phyloP scores from a whole-genome alignment of 441 rosid genomes.

The Pelargonium australe region DNA sequence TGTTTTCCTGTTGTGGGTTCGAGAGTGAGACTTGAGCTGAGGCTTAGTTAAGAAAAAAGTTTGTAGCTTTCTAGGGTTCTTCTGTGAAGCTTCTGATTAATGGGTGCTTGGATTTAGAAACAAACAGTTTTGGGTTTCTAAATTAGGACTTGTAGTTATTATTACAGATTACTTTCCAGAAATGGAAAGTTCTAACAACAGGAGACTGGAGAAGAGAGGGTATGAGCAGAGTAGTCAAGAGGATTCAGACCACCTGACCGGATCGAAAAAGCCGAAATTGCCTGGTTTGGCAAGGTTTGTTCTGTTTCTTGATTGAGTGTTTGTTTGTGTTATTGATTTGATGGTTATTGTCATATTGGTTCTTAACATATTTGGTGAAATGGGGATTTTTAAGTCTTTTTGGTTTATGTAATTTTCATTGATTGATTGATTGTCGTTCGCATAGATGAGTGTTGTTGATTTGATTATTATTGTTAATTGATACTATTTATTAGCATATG shows the following conservation, averaged over 20 bases:
- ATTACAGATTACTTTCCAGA: conserved; percentile 22
- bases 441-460: background rate
- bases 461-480: no score
- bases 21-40: conserved; percentile 13
- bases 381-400: background rate
- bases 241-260: conserved; percentile 36
- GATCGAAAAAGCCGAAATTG: conserved; percentile 63
- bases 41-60: conserved; percentile 21
- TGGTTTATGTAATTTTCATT: background rate
- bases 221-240: conserved; percentile 52
- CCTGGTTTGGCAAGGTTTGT: conserved; percentile 86
- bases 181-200: conserved; percentile 68
- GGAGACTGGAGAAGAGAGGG: conserved; percentile 42
- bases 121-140: conserved; percentile 8
- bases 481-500: background rate
- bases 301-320: background rate
- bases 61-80: conserved; percentile 23
- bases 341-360: conserved; percentile 2
- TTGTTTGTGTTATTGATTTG: background rate
- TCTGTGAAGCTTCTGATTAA: conserved; percentile 35
- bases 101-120: conserved; percentile 9
- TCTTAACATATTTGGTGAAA: background rate
- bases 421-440: background rate
- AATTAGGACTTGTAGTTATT: conserved; percentile 15
- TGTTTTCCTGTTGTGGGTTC: conserved; percentile 19